Base-by-base conservation (phyloP, 225 moss, liverwort and hornwort genomes). In the Pleurozium schreberi region DNA sequence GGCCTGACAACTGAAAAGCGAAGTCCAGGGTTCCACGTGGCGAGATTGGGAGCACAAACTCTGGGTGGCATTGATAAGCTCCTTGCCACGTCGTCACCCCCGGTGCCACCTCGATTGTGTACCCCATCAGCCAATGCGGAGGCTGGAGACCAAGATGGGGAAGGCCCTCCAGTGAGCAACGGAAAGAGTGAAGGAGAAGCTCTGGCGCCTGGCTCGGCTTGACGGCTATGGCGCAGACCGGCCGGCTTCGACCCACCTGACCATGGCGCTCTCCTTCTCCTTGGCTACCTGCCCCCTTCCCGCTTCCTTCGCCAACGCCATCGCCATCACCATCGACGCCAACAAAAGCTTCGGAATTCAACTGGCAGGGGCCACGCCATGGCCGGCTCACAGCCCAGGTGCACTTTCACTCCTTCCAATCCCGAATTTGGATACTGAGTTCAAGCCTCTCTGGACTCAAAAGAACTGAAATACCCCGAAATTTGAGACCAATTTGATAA, bases 221-320 rank as follows among this genome's bases (percentile, higher is more conserved):
- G 63, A 77, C 73, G 84, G 88, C 86, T 64, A 90, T 92, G 92
- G 88, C 90, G 90, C 83, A 86, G 70, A 47, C 76, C 18, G 78
- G 85, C 79, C 47, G 68, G 84, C 76, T 73, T 31, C 81, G 57
- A 71, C 52, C 87, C 84, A 33, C 80, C 81, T 60, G 81, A 86
- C 79, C 92, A 92, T 92, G 92, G 92, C 88, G 85, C 90, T 90
- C 88, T 90, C 82, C 82, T 68, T 85, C 85, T 90, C 82, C 76
- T 60, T 88, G 68, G 75, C 88, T 38, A 30, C 75, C 38, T 19
- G 75, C 25, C 9, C 85, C 40, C 61, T 77, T 4, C 64, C 77
- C 27, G 45, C 75, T 36, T 58, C 45, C 33, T 76, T 84, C 84
- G 11, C 53, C 25, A 68, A 43, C 81, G 64, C 90, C 77, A 75